Evolutionary conservation across 805 yeast species (phyloP).

Genomic region (Komagataella pastoris): DNA sequence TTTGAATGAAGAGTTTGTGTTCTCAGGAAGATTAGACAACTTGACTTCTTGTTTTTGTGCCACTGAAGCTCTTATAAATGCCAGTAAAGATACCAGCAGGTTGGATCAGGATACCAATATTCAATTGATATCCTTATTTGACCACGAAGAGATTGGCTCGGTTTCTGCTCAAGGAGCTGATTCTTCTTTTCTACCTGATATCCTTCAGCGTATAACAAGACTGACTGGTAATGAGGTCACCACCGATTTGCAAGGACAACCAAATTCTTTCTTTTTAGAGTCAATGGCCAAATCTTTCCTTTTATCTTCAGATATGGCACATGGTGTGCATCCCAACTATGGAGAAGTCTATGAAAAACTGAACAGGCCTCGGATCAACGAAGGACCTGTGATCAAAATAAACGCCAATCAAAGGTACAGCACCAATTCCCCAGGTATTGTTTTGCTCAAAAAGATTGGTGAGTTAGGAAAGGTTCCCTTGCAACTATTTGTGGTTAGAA

Average conservation of each 20-base stretch:
- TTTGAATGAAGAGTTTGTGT: constrained; percentile 76
- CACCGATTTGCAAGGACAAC: constrained; percentile 12
- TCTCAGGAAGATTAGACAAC: constrained; percentile 86
- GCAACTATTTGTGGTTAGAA: constrained; percentile 86
- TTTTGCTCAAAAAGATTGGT: constrained; percentile 63
- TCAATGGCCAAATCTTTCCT: constrained; percentile 70
- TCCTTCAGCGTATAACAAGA: constrained; percentile 53
- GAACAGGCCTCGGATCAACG: constrained; percentile 72
- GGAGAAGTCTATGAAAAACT: constrained; percentile 57
- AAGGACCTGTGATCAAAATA: constrained; percentile 86
- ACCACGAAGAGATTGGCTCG: constrained; percentile 95
- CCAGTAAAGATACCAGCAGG: constrained; percentile 13
- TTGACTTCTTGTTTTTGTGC: constrained; percentile 81
- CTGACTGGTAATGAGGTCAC: constrained; percentile 23
- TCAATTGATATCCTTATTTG: constrained; percentile 72
- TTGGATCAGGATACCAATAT: constrained; percentile 41
- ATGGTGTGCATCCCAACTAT: constrained; percentile 93
- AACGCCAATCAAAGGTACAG: constrained; percentile 95
- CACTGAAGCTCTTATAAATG: constrained; percentile 49
- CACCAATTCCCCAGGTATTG: constrained; percentile 85
- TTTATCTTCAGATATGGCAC: constrained; percentile 92
- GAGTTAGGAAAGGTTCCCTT: constrained; percentile 59
- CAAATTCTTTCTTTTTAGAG: constrained; percentile 28
- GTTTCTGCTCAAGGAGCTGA: constrained; percentile 94
- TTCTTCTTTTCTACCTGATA: constrained; percentile 76